Base-by-base conservation (phyloP, 352 stramenopile species). In the Phytopythium montanum region DNA sequence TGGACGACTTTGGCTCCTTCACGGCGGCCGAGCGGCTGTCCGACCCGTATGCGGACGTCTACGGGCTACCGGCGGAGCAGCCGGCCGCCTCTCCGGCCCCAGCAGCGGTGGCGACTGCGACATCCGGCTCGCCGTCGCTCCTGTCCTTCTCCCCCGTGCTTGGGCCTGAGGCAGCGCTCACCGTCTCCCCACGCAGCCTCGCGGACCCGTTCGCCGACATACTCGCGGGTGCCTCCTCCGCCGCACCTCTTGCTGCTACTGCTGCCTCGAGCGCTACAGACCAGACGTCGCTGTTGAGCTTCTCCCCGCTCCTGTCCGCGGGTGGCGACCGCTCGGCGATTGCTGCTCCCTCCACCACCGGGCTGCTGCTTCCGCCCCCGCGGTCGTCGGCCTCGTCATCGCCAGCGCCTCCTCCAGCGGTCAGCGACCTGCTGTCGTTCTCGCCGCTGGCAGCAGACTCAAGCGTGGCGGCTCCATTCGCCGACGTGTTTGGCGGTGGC, bases 351-450 rank as follows among this genome's bases (percentile, higher is more conserved):
- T 26, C 44, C 1, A 16, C 21, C 12, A 34, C 45, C 25, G 45
- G 45, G 5, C 45, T 52, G 2, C 25, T 52, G 25, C 25, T 34
- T 23, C 45, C 45, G 23, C 45, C 45, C 8, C 45, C 45, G 25
- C 25, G 45, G 14, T 52, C 23, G n/a, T 50, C 21, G 12, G n/a
- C 42, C 39, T 21, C 41, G 16, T 19, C 25, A 1, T 26, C 21
- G 19, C 8, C 41, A 14, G 41, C 41, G 7, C 28, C 48, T 5
- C 26, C 36, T n/a, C 16, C 38, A 13, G 34, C 19, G 36, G 53
- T 58, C 23, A 63, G 56, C 2, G 66, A 83, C 38, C 68, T 89
- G 48, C 61, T 89, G 46, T 87, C 76, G n/a, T 89, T 89, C 55
- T 87, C 79, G 29, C 79, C 79, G 1, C 63, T 89, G 19, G 65